Evolutionary conservation across 2,329 filamentous ascomycete genomes (phyloP), one percentile per base, ranked within the genome.

Genomic region (Trichoderma gracile): DNA sequence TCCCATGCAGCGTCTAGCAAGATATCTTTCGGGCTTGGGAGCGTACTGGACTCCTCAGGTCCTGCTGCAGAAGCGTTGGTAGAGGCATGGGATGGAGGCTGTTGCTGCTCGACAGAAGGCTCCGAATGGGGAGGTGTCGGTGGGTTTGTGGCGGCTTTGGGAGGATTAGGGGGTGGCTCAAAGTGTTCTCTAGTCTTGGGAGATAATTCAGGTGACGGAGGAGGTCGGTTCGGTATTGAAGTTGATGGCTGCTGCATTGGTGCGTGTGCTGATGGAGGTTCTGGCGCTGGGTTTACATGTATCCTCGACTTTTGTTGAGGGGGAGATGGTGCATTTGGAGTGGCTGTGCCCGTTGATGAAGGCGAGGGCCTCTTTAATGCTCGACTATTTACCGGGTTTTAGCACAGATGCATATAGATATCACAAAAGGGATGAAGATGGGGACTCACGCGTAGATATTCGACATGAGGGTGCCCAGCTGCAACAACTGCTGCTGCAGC

Each of bases 1-100:
- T 72, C 72, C 74, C 73, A 78, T 64, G 75, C 72, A 0, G 72
- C 74, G 43, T 75, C 73, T 1, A 76, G 69, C 3, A 76, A 67
- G 0, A 66, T 27, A 0, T 75, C 73, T 55, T 70, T 65, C 0
- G 69, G 66, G 17, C 69, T 66, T 3, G 71, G 63, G 3, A 23
- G 2, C 17, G 49, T 9, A 23, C 17, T 54, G 9, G 25, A 19
- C n/a, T 52, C 42, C 7, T 45, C 52, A 23, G 42, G 27, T 2
- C 33, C 30, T 23, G 43, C 19, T 19, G 42, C 8, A 46, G 25
- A 27, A 14, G 23, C 21, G 14, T 40, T 27, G 10, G 15, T 25
- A 19, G 30, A 53, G n/a, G n/a, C 33, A 52, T 57, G 33, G 2
- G 61, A 45, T 19, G 25, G 45, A 64, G 53, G 53, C 25, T 43